Conservation (phyloP, 2,329 filamentous ascomycete genomes). For the Aspergillus proliferans region DNA sequence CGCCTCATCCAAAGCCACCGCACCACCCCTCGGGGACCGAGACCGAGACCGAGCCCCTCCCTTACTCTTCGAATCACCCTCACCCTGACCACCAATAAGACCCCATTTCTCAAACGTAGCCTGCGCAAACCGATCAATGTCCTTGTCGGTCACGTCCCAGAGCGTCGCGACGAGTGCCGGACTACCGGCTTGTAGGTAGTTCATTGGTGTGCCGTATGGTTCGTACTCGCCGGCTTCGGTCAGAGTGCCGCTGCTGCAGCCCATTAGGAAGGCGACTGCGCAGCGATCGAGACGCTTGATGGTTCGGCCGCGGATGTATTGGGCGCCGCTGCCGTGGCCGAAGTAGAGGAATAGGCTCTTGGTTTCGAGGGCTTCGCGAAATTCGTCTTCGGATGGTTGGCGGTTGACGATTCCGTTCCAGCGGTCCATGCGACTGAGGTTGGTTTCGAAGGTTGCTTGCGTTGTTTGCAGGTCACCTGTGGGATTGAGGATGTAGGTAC, state of each 20-base stretch:
- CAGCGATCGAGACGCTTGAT: slow-evolving; percentile 73
- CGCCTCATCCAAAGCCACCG: slow-evolving; percentile 67
- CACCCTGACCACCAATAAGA: slow-evolving; percentile 46
- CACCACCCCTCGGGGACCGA: not conserved
- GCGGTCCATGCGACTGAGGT: slow-evolving; percentile 47
- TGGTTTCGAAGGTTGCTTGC: slow-evolving; percentile 64
- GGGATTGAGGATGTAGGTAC: slow-evolving; percentile 79
- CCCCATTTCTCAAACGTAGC: slow-evolving; percentile 82
- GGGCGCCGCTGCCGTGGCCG: slow-evolving; percentile 87
- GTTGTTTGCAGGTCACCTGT: slow-evolving; percentile 76
- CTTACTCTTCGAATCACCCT: slow-evolving; percentile 20
- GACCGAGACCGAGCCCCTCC: slow-evolving; percentile 10
- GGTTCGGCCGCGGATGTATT: slow-evolving; percentile 83
- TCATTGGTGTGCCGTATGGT: slow-evolving; percentile 80
- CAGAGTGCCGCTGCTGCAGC: slow-evolving; percentile 80
- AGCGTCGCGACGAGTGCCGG: slow-evolving; percentile 86
- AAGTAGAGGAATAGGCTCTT: slow-evolving; percentile 84
- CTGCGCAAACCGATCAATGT: slow-evolving; percentile 88
- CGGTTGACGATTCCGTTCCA: slow-evolving; percentile 67
- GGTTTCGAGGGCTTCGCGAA: slow-evolving; percentile 59
- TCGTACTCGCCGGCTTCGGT: slow-evolving; percentile 81
- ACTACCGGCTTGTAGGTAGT: slow-evolving; percentile 82
- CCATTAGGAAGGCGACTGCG: slow-evolving; percentile 83
- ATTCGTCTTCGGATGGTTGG: slow-evolving; percentile 69
- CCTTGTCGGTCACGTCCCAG: slow-evolving; percentile 97